These are phyloP conservation scores for Ophiosphaerella korrae DNA, from an alignment of 2,329 filamentous ascomycete species.

Conservation along the genomic window DNA sequence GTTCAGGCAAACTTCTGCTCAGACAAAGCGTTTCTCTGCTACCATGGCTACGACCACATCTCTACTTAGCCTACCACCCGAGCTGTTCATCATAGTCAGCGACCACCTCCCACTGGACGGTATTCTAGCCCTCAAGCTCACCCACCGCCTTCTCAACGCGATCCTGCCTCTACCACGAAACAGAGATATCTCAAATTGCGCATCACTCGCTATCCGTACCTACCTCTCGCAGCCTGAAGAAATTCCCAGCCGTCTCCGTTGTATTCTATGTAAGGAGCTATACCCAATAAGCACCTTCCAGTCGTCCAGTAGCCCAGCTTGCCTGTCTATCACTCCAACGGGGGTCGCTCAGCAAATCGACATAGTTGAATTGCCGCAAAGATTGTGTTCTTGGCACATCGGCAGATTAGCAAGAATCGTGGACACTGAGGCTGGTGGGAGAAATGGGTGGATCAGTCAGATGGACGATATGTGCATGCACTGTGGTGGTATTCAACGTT, in stretches of 20 bases:
- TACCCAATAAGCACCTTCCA: slow-evolving; percentile 39
- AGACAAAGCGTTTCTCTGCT: background rate
- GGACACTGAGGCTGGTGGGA: slow-evolving; percentile 20
- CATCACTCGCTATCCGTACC: slow-evolving; percentile 34
- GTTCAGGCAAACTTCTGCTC: background rate
- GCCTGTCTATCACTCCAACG: slow-evolving; percentile 13
- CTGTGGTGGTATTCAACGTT: slow-evolving; percentile 35
- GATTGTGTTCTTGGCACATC: slow-evolving; percentile 44
- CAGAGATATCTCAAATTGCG: slow-evolving; percentile 27
- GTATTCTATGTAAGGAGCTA: slow-evolving; percentile 36
- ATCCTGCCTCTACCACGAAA: slow-evolving; percentile 20
- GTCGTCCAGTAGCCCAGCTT: slow-evolving; percentile 38
- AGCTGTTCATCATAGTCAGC: slow-evolving; percentile 48
- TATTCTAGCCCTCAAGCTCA: slow-evolving; percentile 47
- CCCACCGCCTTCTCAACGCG: slow-evolving; percentile 37
- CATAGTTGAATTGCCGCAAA: slow-evolving; percentile 34
- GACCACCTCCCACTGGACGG: slow-evolving; percentile 44
- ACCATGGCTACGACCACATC: slow-evolving; percentile 13
- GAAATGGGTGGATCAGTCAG: slow-evolving; percentile 37
- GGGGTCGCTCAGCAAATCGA: slow-evolving; percentile 14
- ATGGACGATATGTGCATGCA: slow-evolving; percentile 42
- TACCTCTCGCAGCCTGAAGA: slow-evolving; percentile 23
- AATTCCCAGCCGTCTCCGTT: slow-evolving; percentile 26
- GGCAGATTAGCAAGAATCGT: slow-evolving; percentile 31
- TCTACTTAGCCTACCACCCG: slow-evolving; percentile 44